Evolutionary conservation across 495 filamentous ascomycete genomes (phyloP).

Genomic region (Bombardia bombarda): DNA sequence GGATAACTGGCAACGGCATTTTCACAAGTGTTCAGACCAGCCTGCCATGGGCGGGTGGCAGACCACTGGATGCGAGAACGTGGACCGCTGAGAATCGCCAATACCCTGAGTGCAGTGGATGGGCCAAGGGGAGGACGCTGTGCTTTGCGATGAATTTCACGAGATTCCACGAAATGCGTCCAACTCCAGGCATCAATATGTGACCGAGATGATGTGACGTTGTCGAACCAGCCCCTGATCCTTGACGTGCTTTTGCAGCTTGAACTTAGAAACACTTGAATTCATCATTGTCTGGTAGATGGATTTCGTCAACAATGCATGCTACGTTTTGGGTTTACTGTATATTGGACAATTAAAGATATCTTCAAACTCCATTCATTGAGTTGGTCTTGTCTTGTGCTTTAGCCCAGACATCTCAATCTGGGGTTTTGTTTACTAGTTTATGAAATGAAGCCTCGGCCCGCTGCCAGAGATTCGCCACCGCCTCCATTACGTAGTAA

Average conservation of each 20-base stretch:
- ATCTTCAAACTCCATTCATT: no score
- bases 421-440: no score
- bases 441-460: no score
- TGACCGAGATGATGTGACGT: constrained; percentile 1
- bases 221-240: not conserved
- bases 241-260: not conserved
- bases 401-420: no score
- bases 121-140: constrained; percentile 34
- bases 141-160: constrained; percentile 47
- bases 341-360: no score
- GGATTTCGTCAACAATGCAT: no score
- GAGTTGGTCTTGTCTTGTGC: no score
- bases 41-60: constrained; percentile 19
- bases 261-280: no score
- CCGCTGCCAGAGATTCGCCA: no score
- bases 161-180: constrained; percentile 34
- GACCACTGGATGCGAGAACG: constrained; percentile 42
- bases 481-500: no score
- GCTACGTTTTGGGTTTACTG: no score
- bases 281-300: no score
- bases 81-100: constrained; percentile 50
- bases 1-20: constrained; percentile 45
- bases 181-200: constrained; percentile 3
- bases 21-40: constrained; percentile 35
- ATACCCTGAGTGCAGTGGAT: constrained; percentile 38